Evolutionary conservation across 164 flowering plant genomes (phyloP).

Genomic region (Buxus sempervirens): DNA sequence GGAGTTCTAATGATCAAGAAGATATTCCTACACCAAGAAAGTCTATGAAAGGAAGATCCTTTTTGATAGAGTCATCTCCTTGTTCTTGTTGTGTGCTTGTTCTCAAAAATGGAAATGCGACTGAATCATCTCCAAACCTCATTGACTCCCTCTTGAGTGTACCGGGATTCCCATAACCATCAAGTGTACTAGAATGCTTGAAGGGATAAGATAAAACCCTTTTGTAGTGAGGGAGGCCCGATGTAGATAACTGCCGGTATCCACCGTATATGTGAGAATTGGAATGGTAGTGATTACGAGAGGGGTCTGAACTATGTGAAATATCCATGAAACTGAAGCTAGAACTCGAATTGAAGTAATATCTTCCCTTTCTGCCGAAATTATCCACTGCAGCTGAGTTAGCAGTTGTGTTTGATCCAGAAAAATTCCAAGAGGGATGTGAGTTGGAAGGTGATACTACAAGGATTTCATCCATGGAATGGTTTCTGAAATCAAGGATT

Average conservation of each 20-base stretch:
- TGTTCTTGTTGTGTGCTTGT: not conserved
- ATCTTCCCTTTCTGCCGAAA: not conserved
- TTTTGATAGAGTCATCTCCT: conserved; percentile 4
- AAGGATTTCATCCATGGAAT: not conserved
- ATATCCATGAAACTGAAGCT: not conserved
- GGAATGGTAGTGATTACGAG: not conserved
- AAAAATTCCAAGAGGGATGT: not conserved
- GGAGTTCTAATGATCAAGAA: not conserved
- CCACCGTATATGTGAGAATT: conserved; percentile 1
- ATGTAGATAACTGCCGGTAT: not conserved
- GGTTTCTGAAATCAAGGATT: not conserved
- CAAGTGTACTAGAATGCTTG: not conserved
- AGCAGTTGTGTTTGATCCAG: not conserved
- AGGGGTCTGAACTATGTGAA: not conserved
- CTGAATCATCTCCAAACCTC: not conserved
- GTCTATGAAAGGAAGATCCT: conserved; percentile 32
- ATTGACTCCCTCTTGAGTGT: not conserved
- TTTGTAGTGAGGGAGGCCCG: not conserved
- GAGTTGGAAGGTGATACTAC: not conserved
- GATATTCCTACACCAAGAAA: conserved; percentile 32
- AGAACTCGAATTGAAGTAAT: not conserved
- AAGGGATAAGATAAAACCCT: not conserved
- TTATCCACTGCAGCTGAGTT: not conserved
- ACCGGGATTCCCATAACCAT: conserved; percentile 4
- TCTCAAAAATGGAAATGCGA: not conserved